Conservation (phyloP, 1,139 yeast genomes). For the Magnusiomyces clavatus region DNA sequence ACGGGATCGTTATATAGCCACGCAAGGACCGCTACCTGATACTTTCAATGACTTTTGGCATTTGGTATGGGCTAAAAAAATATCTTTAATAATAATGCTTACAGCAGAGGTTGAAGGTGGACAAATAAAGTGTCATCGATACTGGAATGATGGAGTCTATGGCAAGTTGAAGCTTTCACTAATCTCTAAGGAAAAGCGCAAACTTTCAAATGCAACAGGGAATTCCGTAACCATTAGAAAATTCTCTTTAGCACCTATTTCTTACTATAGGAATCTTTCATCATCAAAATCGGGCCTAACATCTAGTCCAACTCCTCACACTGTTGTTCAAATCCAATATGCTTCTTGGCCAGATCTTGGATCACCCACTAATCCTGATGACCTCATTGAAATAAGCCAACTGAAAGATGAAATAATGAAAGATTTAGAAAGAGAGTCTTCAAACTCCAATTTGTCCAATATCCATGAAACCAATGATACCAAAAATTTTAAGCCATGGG, state of each 20-base stretch:
- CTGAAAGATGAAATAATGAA: conserved; percentile 35
- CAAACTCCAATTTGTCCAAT: conserved; percentile 14
- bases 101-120: conserved; percentile 52
- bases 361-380: conserved; percentile 47
- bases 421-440: background rate
- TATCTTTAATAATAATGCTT: conserved; percentile 60
- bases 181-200: conserved; percentile 7
- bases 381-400: conserved; percentile 45
- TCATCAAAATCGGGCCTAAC: background rate
- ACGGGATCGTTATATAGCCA: conserved; percentile 54
- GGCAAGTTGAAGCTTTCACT: conserved; percentile 18
- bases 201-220: conserved; percentile 10
- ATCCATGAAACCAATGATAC: background rate
- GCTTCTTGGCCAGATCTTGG: conserved; percentile 81
- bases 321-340: conserved; percentile 60
- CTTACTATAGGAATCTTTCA: no score
- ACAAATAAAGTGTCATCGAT: conserved; percentile 46
- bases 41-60: conserved; percentile 81
- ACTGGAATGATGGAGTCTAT: conserved; percentile 40
- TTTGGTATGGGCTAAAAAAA: conserved; percentile 53
- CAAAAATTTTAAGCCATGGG: conserved; percentile 31
- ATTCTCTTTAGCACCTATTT: conserved; percentile 13
- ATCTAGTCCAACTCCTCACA: conserved; percentile 11
- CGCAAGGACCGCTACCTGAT: conserved; percentile 76
- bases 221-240: conserved; percentile 18